A percentile compares a stretch with the other conserved stretches of the same genome.
Evolutionary conservation across 2,329 filamentous ascomycete genomes (phyloP).

Genomic region (Sporothrix variecibatus): DNA sequence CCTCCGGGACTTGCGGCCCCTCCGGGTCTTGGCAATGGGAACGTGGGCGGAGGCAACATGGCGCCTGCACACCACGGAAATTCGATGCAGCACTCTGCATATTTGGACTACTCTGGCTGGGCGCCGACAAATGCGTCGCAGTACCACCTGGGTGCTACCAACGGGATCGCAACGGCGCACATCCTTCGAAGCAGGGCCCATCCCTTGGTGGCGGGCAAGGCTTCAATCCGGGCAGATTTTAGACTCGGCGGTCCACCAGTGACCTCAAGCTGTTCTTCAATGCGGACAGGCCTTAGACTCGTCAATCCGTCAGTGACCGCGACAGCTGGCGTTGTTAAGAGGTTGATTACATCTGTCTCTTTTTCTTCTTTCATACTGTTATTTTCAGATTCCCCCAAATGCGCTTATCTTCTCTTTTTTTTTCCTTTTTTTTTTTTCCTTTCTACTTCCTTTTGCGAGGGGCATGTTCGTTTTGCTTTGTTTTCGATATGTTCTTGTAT

Average conservation of each 20-base stretch:
- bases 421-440: neutral
- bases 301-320: neutral
- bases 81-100: neutral
- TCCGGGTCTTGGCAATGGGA: slow-evolving; percentile 60
- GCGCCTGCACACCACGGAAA: neutral
- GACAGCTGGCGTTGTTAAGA: neutral
- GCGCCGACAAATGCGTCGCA: neutral
- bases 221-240: neutral
- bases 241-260: neutral
- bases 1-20: slow-evolving; percentile 79
- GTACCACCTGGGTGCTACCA: neutral
- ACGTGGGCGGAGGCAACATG: slow-evolving; percentile 26
- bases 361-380: neutral
- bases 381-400: neutral
- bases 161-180: neutral
- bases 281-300: neutral
- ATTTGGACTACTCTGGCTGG: neutral
- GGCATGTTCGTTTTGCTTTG: neutral
- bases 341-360: neutral
- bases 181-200: too few relatives aligned
- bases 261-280: neutral
- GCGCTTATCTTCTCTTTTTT: neutral
- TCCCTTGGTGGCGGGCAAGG: neutral
- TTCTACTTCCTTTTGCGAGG: neutral
- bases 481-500: neutral